Conservation (phyloP, 2,329 filamentous ascomycete species). For the Colletotrichum tropicale region DNA sequence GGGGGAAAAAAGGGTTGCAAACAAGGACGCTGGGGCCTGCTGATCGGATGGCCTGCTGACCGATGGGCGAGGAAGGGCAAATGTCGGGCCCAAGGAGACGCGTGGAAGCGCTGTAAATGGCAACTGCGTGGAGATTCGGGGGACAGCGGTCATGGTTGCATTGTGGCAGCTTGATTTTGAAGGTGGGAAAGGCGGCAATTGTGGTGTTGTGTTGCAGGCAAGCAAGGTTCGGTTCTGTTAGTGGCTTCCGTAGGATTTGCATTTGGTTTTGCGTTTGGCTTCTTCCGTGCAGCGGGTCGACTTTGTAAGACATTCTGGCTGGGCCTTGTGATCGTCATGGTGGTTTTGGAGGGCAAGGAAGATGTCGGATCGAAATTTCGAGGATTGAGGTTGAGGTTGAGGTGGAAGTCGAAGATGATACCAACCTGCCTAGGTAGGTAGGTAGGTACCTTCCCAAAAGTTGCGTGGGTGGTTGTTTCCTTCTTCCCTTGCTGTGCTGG, state of each 20-base stretch:
- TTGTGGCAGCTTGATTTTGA: background rate
- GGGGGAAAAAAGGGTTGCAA: background rate
- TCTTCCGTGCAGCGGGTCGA: background rate
- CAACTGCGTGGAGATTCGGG: background rate
- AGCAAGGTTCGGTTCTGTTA: background rate
- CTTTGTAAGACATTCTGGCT: background rate
- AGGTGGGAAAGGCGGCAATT: background rate
- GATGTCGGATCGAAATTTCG: background rate
- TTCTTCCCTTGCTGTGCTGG: background rate
- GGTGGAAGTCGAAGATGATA: background rate
- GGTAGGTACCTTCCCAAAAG: background rate
- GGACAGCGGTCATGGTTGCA: background rate
- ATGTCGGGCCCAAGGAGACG: background rate
- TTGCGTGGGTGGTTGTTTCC: background rate
- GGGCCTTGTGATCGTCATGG: background rate
- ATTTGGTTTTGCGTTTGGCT: background rate
- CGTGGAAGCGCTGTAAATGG: background rate
- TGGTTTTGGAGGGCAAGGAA: background rate
- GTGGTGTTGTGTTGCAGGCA: background rate
- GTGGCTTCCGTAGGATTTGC: background rate
- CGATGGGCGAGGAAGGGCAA: background rate
- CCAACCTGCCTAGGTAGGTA: background rate
- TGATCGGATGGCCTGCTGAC: background rate
- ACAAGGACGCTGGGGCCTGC: background rate
- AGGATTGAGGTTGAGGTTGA: background rate